Conservation (phyloP, 1,284 basidiomycete species). For the Ceratobasidium theobromae region DNA sequence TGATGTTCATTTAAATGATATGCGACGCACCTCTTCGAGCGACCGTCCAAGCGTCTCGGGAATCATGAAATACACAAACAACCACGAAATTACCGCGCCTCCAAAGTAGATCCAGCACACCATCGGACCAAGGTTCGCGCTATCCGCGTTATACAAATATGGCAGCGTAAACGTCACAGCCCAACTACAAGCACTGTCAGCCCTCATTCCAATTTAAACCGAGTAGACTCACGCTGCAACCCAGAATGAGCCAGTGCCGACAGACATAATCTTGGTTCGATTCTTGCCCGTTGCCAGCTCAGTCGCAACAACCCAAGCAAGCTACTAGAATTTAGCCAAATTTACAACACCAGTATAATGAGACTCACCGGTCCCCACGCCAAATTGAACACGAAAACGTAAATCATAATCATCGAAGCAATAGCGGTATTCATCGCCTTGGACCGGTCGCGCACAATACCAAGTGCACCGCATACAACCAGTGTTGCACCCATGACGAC, state of each 20-base stretch:
- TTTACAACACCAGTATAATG: not conserved
- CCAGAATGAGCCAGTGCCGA: constrained; percentile 50
- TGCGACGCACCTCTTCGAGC: constrained; percentile 43
- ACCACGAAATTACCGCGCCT: constrained; percentile 43
- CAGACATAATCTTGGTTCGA: constrained; percentile 48
- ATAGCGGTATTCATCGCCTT: constrained; percentile 42
- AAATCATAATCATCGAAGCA: constrained; percentile 49
- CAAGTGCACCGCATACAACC: constrained; percentile 45
- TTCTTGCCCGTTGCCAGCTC: constrained; percentile 47
- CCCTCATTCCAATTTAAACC: not conserved
- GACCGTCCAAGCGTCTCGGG: constrained; percentile 44
- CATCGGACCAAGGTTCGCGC: constrained; percentile 46
- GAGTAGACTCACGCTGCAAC: constrained; percentile 40
- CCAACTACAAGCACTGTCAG: constrained; percentile 37
- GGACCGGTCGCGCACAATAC: constrained; percentile 37
- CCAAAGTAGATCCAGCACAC: constrained; percentile 46
- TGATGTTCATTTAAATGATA: too few relatives aligned
- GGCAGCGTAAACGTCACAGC: constrained; percentile 47
- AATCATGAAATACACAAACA: constrained; percentile 49
- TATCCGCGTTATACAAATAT: constrained; percentile 41
- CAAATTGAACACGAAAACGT: constrained; percentile 48
- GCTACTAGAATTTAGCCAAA: not conserved
- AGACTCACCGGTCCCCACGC: constrained; percentile 50
- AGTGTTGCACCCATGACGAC: constrained; percentile 47
- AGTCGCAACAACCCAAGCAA: constrained; percentile 41